Evolutionary conservation across 2,329 filamentous ascomycete genomes (phyloP).

Genomic region (Pseudogymnoascus sp.): DNA sequence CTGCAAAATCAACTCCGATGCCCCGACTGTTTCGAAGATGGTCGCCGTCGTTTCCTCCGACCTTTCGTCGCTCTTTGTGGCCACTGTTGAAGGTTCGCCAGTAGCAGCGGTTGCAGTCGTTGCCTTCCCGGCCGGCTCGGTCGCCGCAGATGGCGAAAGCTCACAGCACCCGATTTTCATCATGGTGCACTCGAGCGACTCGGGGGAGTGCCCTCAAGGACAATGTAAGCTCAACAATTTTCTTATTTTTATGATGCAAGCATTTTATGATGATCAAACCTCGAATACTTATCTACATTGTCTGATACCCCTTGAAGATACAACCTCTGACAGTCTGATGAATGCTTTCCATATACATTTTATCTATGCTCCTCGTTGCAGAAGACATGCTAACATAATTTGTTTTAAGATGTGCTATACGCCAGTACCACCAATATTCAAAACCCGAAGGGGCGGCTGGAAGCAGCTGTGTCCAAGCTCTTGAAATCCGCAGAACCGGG

Average conservation of each 20-base stretch:
- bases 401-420: conserved; percentile 30
- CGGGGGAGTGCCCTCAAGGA: conserved; percentile 78
- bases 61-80: conserved; percentile 59
- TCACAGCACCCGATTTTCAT: conserved; percentile 46
- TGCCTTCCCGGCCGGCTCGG: conserved; percentile 50
- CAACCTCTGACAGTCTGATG: conserved; percentile 83
- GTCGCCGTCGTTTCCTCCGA: conserved; percentile 63
- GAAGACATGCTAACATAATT: conserved; percentile 19
- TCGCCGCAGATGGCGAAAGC: conserved; percentile 31
- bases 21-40: conserved; percentile 45
- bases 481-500: conserved; percentile 26
- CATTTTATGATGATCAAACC: conserved; percentile 73
- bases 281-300: conserved; percentile 99
- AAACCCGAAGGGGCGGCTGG: conserved; percentile 19
- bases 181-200: conserved; percentile 77
- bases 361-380: conserved; percentile 10
- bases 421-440: conserved; percentile 21
- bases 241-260: conserved; percentile 14
- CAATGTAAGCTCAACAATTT: conserved; percentile 67
- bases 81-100: conserved; percentile 65
- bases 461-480: conserved; percentile 36
- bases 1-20: background rate
- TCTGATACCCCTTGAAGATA: conserved; percentile 87
- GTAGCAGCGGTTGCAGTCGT: conserved; percentile 66
- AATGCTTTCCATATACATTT: conserved; percentile 30